phyloP scores from a whole-genome alignment of 257 asterid species.

The Vinca minor region DNA sequence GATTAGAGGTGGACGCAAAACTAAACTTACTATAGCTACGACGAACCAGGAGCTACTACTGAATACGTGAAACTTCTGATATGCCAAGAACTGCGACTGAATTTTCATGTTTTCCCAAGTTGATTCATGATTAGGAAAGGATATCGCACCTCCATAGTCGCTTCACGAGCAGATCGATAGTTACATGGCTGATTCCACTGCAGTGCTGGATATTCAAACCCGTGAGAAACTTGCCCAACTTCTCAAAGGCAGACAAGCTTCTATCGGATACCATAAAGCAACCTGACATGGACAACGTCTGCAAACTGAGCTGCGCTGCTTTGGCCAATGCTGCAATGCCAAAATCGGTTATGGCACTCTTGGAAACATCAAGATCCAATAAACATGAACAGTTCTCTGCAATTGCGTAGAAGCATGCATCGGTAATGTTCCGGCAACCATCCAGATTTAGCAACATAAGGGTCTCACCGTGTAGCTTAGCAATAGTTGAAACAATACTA shows the following conservation, averaged over 20 bases:
- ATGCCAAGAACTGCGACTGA: conserved; percentile 11
- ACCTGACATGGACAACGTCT: conserved; percentile 51
- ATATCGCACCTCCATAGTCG: conserved; percentile 80
- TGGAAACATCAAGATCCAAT: conserved; percentile 60
- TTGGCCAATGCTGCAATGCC: conserved; percentile 56
- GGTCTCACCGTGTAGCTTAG: conserved; percentile 54
- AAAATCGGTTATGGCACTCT: conserved; percentile 42
- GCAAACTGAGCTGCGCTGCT: conserved; percentile 46
- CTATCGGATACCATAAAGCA: conserved; percentile 48
- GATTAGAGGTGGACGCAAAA: conserved; percentile 36
- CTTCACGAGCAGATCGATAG: conserved; percentile 46
- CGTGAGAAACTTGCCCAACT: conserved; percentile 43
- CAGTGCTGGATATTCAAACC: conserved; percentile 79
- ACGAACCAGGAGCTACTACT: no score
- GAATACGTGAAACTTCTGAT: conserved; percentile 17
- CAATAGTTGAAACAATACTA: conserved; percentile 37
- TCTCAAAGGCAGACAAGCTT: conserved; percentile 44
- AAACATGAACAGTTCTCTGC: conserved; percentile 49
- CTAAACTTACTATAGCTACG: conserved; percentile 27
- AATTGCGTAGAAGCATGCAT: conserved; percentile 48
- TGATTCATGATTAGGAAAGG: conserved; percentile 32
- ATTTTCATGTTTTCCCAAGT: neutral
- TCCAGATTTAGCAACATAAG: conserved; percentile 63
- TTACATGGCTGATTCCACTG: conserved; percentile 35
- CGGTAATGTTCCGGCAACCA: conserved; percentile 52